A percentile compares a stretch with the other conserved stretches of the same genome.
Conservation (phyloP, 2,329 filamentous ascomycete species). For the Cephalotrichum gorgonifer region DNA sequence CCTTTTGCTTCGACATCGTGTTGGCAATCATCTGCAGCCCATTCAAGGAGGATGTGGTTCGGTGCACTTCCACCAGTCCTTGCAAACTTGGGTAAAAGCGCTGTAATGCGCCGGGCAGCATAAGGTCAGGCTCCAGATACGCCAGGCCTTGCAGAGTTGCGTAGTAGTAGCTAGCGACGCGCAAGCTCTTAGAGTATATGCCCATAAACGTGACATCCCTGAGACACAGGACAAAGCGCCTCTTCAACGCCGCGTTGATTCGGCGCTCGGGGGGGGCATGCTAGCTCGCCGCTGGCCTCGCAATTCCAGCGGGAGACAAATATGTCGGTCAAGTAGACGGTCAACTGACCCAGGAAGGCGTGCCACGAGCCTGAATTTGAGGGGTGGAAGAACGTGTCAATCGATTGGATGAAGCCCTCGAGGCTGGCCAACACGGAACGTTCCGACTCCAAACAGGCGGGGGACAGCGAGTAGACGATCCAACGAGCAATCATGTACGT, state of each 20-base stretch:
- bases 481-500: constrained; percentile 87
- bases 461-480: constrained; percentile 89
- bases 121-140: constrained; percentile 81
- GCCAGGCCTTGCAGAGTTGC: constrained; percentile 82
- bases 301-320: constrained; percentile 98
- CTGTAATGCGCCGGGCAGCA: constrained; percentile 86
- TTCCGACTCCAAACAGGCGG: constrained; percentile 63
- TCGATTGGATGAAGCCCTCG: constrained; percentile 84
- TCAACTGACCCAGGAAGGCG: constrained; percentile 76
- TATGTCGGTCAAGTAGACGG: constrained; percentile 87
- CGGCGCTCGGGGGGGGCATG: constrained; percentile 69
- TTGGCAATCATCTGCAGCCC: constrained; percentile 87
- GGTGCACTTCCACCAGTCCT: constrained; percentile 91
- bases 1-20: constrained; percentile 84
- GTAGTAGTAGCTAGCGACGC: constrained; percentile 84
- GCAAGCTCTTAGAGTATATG: constrained; percentile 89
- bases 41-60: constrained; percentile 86
- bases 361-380: constrained; percentile 94
- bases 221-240: constrained; percentile 78
- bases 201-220: constrained; percentile 97
- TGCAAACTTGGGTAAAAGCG: constrained; percentile 96
- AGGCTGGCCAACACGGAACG: constrained; percentile 76
- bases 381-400: constrained; percentile 97
- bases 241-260: constrained; percentile 72
- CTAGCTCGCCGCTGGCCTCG: constrained; percentile 85